These are phyloP conservation scores for Cyberlindnera meyerae DNA, from an alignment of 805 yeast genomes.

Conservation along the genomic window DNA sequence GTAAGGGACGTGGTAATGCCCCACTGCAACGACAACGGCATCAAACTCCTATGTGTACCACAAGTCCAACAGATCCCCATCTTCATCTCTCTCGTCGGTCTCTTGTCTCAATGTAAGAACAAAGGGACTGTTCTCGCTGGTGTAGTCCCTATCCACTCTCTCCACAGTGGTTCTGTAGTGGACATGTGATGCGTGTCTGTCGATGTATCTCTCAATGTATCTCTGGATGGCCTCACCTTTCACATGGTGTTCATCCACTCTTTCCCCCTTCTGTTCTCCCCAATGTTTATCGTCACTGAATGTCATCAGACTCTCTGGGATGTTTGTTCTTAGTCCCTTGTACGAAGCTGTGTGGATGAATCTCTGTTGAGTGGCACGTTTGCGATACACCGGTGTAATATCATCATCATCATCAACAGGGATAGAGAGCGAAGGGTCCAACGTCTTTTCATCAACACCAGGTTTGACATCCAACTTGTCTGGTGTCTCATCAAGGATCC, in stretches of 20 bases:
- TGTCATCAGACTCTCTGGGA: constrained; percentile 42
- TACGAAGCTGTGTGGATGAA: constrained; percentile 30
- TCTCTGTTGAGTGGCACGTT: constrained; percentile 19
- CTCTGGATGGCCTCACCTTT: constrained; percentile 46
- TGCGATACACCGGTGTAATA: not conserved
- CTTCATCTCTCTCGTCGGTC: constrained; percentile 14
- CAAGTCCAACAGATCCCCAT: constrained; percentile 26
- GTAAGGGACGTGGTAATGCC: constrained; percentile 52
- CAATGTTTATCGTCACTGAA: constrained; percentile 37
- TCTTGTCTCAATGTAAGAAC: constrained; percentile 29
- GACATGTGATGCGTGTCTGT: constrained; percentile 25
- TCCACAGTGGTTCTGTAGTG: constrained; percentile 35
- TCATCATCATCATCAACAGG: constrained; percentile 7
- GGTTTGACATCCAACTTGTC: constrained; percentile 23
- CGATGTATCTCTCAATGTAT: constrained; percentile 48
- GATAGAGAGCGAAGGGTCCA: constrained; percentile 26
- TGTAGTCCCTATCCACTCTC: constrained; percentile 26
- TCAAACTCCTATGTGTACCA: constrained; percentile 37
- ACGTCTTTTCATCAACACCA: constrained; percentile 22
- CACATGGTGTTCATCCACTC: constrained; percentile 41
- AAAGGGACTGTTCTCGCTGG: constrained; percentile 20
- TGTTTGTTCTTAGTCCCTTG: constrained; percentile 33
- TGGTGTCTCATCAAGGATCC: constrained; percentile 28
- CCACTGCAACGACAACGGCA: constrained; percentile 47
- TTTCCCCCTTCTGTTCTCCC: constrained; percentile 23